Evolutionary conservation across 148 eudicot genomes (phyloP), one percentile per base, ranked within the genome.

Genomic region (Arctostaphylos glauca): DNA sequence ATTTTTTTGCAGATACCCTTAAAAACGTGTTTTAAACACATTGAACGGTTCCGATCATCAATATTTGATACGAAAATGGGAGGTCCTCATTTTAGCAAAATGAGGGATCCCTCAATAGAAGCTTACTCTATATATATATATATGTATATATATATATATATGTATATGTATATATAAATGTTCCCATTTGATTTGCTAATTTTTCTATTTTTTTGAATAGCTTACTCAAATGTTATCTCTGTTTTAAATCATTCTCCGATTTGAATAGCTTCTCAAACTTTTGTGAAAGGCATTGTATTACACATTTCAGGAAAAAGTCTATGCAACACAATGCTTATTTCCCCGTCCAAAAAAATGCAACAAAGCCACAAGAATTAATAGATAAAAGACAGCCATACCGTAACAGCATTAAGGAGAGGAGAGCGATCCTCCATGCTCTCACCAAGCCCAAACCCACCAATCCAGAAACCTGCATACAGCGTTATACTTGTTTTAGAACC

Each of bases 381-480:
- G 62, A 71, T 55, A 70, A 67, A 66, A 50, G 79, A 38, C 53
- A 81, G 56, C 14, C 91, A 48, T 90, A 94, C 98, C 64, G 81
- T 88, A 84, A 93, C 86, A 84, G 90, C 90, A 80, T 74, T 66
- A 49, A 94, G 94, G 82, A 94, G 90, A 81, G 89, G 84, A 85
- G 88, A 71, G 56, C 94, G 92, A 66, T 92, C 88, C 44, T 91
- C 92, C 86, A 90, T 87, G 87, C 89, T 87, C 86, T 94, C 98
- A 72, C 93, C 96, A 86, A 90, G 92, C 70, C 98, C 98, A 90
- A 94, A 91, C 31, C 98, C 98, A 23, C 98, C 98, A 87, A 94
- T 91, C 89, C 88, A 92, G 76, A 86, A 94, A 68, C 98, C 96
- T 94, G 89, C 46, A 83, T 5, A 83, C 67, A 79, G 74, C 64